Evolutionary conservation across 192 early-diverging fungal genomes (phyloP).

Genomic region (Diversispora epigaea): DNA sequence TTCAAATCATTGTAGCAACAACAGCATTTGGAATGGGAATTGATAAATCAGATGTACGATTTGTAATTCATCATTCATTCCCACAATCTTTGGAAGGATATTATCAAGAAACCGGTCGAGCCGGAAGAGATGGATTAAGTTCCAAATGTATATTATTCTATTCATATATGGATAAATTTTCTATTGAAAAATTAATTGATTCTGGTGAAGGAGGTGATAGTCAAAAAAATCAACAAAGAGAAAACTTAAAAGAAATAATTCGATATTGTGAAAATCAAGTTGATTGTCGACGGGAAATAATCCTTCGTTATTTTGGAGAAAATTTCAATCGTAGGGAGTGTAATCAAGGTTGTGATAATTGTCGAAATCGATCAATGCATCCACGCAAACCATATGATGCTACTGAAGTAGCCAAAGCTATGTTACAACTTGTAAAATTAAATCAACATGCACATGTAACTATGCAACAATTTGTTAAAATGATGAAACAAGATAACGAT

Average conservation of each 20-base stretch:
- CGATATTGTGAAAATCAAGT: conserved; percentile 83
- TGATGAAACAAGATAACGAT: background rate
- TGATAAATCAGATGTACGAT: conserved; percentile 94
- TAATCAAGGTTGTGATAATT: conserved; percentile 87
- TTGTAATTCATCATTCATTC: conserved; percentile 90
- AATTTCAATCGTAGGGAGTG: conserved; percentile 65
- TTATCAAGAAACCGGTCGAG: conserved; percentile 95
- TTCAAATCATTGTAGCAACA: conserved; percentile 90
- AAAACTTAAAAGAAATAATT: conserved; percentile 65
- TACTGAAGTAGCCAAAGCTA: too few relatives aligned
- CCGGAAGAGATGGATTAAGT: conserved; percentile 87
- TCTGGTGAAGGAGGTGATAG: conserved; percentile 75
- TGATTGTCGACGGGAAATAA: conserved; percentile 86
- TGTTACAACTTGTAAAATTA: conserved; percentile 34
- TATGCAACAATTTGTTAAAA: background rate
- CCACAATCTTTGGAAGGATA: conserved; percentile 93
- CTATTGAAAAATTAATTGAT: conserved; percentile 77
- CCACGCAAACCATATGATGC: too few relatives aligned
- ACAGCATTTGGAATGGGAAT: conserved; percentile 99
- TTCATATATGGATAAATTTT: conserved; percentile 68
- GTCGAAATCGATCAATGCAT: conserved; percentile 32
- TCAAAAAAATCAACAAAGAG: conserved; percentile 76
- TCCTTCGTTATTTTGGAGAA: conserved; percentile 92
- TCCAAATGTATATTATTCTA: conserved; percentile 87
- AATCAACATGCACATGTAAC: conserved; percentile 46